Base-by-base conservation (phyloP, 1,139 yeast genomes). In the Yamadazyma conglobata region DNA sequence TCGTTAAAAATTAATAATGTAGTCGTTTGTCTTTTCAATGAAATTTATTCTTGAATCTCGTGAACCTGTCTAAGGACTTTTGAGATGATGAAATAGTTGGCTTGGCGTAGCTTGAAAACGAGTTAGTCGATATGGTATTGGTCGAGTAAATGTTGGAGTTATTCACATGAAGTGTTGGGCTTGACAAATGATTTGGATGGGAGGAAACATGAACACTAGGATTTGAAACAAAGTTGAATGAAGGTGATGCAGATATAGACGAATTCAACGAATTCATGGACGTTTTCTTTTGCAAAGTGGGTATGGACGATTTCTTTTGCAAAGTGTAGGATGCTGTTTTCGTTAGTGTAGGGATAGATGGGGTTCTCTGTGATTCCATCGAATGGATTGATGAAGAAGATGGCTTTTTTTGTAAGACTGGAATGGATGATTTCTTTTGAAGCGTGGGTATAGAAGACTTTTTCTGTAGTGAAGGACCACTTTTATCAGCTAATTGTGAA, bases 71-170 rank as follows among this genome's bases (percentile, higher is more conserved):
- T 20, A 56, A 40, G 7, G 60, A 53, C 43, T 65, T 67, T 36
- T 66, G 73, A 9, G 70, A 63, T 16, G 73, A 65, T n/a, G 72
- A 62, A 4, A 68, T 52, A 8, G 74, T 67, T 9, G 73, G 74
- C 42, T 58, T 60, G 40, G 61, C 55, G 43, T 65, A 68, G 26
- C 64, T 48, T 8, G 58, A 20, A 4, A 15, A 11, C 3, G 38
- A 29, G 10, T 10, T 22, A 24, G 24, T 20, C 8, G 22, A n/a
- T n/a, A n/a, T n/a, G 6, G 19, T 9, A 20, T 20, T 20, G 6
- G 6, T 20, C 6, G 10, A 20, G 11, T 22, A 22, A 11, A 22
- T 13, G 15, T 10, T 10, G 15, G 24, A 11, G 34, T 38, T 22
- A 32, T 37, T 14, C 44, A 31, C 15, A 26, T 35, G 16, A 45